These are phyloP conservation scores for Diutina mesorugosa DNA, from an alignment of 1,139 yeast species.

Conservation along the genomic window DNA sequence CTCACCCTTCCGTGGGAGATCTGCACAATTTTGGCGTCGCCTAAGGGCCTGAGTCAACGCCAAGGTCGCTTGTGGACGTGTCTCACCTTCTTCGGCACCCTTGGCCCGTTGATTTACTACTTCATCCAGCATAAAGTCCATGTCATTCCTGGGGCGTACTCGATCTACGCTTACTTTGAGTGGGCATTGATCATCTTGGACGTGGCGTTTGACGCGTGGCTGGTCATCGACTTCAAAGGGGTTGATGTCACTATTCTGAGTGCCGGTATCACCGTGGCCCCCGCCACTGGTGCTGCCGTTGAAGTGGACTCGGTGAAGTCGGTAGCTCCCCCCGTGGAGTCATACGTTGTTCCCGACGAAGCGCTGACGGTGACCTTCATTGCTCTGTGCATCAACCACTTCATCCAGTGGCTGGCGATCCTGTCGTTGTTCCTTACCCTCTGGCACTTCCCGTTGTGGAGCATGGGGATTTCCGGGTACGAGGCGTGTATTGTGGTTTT, in stretches of 20 bases:
- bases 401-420: conserved; percentile 71
- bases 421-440: conserved; percentile 76
- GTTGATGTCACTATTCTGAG: background rate
- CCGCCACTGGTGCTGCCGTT: background rate
- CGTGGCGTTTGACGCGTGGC: conserved; percentile 72
- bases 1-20: conserved; percentile 89
- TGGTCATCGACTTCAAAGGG: conserved; percentile 48
- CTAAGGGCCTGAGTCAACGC: conserved; percentile 33
- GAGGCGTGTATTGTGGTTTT: conserved; percentile 55
- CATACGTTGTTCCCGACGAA: background rate
- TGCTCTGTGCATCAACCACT: conserved; percentile 42
- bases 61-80: conserved; percentile 43
- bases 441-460: conserved; percentile 97
- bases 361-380: conserved; percentile 19
- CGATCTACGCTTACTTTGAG: conserved; percentile 86
- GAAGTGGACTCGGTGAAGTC: background rate
- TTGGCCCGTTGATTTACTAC: conserved; percentile 77
- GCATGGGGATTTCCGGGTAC: conserved; percentile 94
- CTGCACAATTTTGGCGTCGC: conserved; percentile 42
- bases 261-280: background rate
- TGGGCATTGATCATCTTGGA: conserved; percentile 83
- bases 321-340: background rate
- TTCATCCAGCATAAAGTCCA: conserved; percentile 91
- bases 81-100: conserved; percentile 48
- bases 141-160: conserved; percentile 83